Evolutionary conservation across 2,329 filamentous ascomycete species (phyloP).

Genomic region (Calonectria pauciramosa): DNA sequence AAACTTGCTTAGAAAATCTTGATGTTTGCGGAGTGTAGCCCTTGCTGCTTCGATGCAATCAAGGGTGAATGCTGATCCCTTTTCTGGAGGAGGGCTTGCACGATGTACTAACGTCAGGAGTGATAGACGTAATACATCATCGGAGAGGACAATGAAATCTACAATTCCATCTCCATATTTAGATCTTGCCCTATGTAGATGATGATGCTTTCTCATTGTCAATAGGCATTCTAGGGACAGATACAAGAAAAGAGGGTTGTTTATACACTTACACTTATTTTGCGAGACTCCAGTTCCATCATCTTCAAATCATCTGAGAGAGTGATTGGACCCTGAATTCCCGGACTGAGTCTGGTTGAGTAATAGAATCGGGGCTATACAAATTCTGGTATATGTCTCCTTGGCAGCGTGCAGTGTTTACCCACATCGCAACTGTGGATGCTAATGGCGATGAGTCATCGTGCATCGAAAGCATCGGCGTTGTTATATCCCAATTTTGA

Average conservation of each 20-base stretch:
- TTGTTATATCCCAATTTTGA: slow-evolving; percentile 69
- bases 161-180: neutral
- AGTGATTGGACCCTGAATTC: slow-evolving; percentile 6
- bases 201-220: no score
- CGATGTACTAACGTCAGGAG: slow-evolving; percentile 26
- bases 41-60: slow-evolving; percentile 14
- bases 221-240: no score
- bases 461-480: slow-evolving; percentile 53
- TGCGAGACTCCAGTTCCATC: neutral
- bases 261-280: neutral
- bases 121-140: slow-evolving; percentile 20
- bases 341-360: slow-evolving; percentile 11
- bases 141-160: neutral
- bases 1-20: slow-evolving; percentile 10
- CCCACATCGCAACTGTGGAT: slow-evolving; percentile 50
- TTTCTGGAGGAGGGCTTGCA: neutral
- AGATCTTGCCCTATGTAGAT: neutral
- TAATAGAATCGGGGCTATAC: slow-evolving; percentile 20
- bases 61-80: neutral
- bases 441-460: slow-evolving; percentile 39
- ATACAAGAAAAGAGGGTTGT: neutral
- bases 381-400: slow-evolving; percentile 21
- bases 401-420: slow-evolving; percentile 20
- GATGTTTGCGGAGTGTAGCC: slow-evolving; percentile 8
- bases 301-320: neutral